Evolutionary conservation across 1,284 basidiomycete species (phyloP).

Genomic region (Ceraceosorus bombacis): DNA sequence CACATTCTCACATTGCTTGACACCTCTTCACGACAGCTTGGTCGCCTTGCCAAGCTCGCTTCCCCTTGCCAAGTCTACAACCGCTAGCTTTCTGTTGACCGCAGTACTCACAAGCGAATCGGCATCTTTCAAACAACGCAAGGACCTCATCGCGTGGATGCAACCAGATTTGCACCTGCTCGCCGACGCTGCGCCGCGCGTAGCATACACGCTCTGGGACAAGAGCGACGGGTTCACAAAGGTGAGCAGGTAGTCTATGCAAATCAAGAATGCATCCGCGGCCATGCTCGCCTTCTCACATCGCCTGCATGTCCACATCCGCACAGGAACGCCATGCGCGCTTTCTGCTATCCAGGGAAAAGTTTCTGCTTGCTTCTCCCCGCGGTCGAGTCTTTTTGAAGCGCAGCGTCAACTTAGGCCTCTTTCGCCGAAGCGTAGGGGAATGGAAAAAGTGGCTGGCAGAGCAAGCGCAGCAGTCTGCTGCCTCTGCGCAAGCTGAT

Average conservation of each 20-base stretch:
- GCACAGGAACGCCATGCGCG: conserved; percentile 26
- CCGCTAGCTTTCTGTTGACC: conserved; percentile 23
- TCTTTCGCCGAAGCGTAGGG: conserved; percentile 31
- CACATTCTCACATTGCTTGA: background rate
- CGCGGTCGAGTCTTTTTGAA: conserved; percentile 41
- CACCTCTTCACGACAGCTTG: conserved; percentile 17
- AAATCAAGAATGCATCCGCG: background rate
- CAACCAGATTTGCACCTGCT: conserved; percentile 16
- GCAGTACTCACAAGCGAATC: conserved; percentile 16
- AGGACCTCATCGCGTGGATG: conserved; percentile 17
- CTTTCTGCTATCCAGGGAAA: conserved; percentile 17
- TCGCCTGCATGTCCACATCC: background rate
- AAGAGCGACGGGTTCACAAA: conserved; percentile 32
- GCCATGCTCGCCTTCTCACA: background rate
- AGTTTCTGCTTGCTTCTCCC: conserved; percentile 21
- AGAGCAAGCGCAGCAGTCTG: background rate
- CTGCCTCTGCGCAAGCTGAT: too few species aligned
- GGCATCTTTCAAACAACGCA: conserved; percentile 16
- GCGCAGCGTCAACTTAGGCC: conserved; percentile 26
- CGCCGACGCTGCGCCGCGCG: conserved; percentile 37
- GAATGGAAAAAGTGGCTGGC: conserved; percentile 33
- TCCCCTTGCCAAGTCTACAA: conserved; percentile 18
- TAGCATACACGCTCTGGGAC: conserved; percentile 38
- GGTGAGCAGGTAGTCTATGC: background rate
- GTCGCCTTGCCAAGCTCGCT: conserved; percentile 21